phyloP scores from a whole-genome alignment of 768 basidiomycete species.

The Phylloporus arenicola region DNA sequence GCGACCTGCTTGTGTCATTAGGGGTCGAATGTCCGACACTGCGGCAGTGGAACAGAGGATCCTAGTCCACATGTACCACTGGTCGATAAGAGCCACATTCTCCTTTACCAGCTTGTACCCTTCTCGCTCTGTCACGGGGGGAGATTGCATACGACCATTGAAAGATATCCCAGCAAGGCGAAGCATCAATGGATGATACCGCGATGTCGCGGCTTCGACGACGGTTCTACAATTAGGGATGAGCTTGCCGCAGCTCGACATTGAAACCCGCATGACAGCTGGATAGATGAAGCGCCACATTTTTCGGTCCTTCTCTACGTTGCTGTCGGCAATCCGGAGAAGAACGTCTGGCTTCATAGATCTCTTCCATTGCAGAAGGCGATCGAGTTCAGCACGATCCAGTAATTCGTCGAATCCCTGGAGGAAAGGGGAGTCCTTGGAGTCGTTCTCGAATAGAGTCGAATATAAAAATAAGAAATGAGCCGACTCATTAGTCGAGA shows the following conservation, averaged over 20 bases:
- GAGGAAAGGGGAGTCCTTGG: conserved; percentile 43
- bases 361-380: conserved; percentile 64
- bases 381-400: conserved; percentile 52
- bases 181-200: conserved; percentile 68
- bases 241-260: conserved; percentile 43
- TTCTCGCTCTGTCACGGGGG: conserved; percentile 46
- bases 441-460: conserved; percentile 49
- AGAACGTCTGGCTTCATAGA: conserved; percentile 51
- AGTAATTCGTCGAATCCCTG: conserved; percentile 63
- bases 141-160: conserved; percentile 35
- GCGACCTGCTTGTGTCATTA: conserved; percentile 49
- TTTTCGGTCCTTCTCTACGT: conserved; percentile 56
- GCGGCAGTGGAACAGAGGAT: conserved; percentile 79
- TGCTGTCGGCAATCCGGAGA: conserved; percentile 68
- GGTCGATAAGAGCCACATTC: conserved; percentile 55
- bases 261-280: conserved; percentile 51
- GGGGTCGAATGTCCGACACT: conserved; percentile 55
- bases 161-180: conserved; percentile 69
- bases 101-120: conserved; percentile 50
- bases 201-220: conserved; percentile 60
- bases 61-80: conserved; percentile 84
- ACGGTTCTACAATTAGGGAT: conserved; percentile 55
- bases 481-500: conserved; percentile 24
- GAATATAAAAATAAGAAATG: conserved; percentile 38
- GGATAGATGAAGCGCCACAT: conserved; percentile 76